Evolutionary conservation across 129 eudicot genomes (phyloP).

Genomic region (Chrysanthemum seticuspe): DNA sequence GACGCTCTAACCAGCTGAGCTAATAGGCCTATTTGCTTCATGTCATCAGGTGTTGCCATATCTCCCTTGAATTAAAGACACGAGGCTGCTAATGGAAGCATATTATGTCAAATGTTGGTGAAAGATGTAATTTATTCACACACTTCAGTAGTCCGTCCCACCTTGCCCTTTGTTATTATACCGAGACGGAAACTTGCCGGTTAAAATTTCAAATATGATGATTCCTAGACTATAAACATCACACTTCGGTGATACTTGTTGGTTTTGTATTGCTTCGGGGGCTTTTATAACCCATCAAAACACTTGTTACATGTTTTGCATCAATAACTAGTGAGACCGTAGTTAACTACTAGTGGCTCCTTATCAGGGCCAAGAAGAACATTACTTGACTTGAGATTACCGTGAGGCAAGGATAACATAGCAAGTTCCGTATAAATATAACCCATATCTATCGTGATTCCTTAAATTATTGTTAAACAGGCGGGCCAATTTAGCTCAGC

Average conservation of each 20-base stretch:
- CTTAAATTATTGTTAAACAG: constrained; percentile 60
- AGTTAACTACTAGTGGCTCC: constrained; percentile 67
- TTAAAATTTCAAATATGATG: constrained; percentile 64
- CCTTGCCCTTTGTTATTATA: constrained; percentile 47
- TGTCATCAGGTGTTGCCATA: background rate
- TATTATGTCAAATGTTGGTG: constrained; percentile 21
- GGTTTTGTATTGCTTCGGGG: constrained; percentile 54
- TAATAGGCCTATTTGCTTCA: constrained; percentile 49
- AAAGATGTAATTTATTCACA: constrained; percentile 23
- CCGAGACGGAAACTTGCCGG: constrained; percentile 58
- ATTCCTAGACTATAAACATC: constrained; percentile 76
- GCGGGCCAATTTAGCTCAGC: constrained; percentile 60
- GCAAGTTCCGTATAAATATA: constrained; percentile 53
- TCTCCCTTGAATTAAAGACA: constrained; percentile 12
- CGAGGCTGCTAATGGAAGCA: constrained; percentile 23
- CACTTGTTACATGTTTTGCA: constrained; percentile 28
- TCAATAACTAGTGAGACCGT: constrained; percentile 44
- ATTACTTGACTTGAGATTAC: constrained; percentile 80
- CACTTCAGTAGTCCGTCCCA: constrained; percentile 39
- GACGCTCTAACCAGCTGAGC: constrained; percentile 93
- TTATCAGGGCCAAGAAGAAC: constrained; percentile 43
- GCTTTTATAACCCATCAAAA: constrained; percentile 55
- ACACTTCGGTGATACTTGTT: constrained; percentile 48
- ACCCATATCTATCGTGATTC: constrained; percentile 53
- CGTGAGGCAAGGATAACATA: constrained; percentile 55